A percentile compares a stretch with the other conserved stretches of the same genome.
phyloP scores from a whole-genome alignment of 179 eudicot genomes.

The Spergularia azorica region DNA sequence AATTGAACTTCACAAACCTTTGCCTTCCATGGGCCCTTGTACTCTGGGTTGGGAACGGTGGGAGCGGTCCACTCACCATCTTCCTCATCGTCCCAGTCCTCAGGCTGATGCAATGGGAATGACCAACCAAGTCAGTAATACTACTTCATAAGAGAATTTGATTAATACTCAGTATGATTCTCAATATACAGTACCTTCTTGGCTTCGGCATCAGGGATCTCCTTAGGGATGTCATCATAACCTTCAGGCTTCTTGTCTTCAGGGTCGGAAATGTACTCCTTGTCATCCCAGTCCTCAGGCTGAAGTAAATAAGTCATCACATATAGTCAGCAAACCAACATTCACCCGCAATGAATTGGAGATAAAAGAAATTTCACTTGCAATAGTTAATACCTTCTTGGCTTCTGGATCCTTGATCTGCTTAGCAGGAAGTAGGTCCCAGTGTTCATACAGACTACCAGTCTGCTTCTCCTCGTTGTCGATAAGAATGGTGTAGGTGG shows the following conservation, averaged over 20 bases:
- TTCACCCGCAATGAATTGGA: not conserved
- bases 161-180: not conserved
- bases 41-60: constrained; percentile 90
- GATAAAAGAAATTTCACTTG: not conserved
- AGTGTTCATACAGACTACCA: constrained; percentile 80
- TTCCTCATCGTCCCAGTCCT: constrained; percentile 98
- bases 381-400: constrained; percentile 58
- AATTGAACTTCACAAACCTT: constrained; percentile 53
- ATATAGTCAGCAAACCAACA: not conserved
- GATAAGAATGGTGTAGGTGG: constrained; percentile 89
- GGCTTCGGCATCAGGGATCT: constrained; percentile 81
- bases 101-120: constrained; percentile 58
- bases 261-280: constrained; percentile 85
- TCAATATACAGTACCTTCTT: constrained; percentile 56
- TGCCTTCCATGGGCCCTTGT: constrained; percentile 94
- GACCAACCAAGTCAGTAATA: constrained; percentile 31
- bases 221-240: constrained; percentile 92
- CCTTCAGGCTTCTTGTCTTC: constrained; percentile 99
- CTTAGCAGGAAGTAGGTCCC: constrained; percentile 86
- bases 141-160: constrained; percentile 36
- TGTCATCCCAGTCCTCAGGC: constrained; percentile 99
- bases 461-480: constrained; percentile 84
- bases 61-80: constrained; percentile 99
- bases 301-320: constrained; percentile 24
- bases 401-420: constrained; percentile 90